Evolutionary conservation across 805 yeast genomes (phyloP).

Genomic region (Candida argentea): DNA sequence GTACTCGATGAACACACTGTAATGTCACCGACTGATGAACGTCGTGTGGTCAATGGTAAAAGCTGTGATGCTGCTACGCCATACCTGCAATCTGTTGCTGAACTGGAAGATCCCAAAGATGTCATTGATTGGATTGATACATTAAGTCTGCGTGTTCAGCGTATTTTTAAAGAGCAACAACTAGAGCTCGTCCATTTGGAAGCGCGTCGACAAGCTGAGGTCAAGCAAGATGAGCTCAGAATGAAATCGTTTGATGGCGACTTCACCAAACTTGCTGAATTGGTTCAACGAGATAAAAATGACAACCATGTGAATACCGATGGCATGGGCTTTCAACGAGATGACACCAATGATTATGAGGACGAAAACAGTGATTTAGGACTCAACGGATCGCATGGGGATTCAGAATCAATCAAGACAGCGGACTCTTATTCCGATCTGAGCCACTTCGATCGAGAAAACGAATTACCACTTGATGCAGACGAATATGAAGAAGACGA

Average conservation of each 20-base stretch:
- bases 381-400: too few relatives aligned
- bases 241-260: slow-evolving; percentile 17
- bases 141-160: slow-evolving; percentile 12
- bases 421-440: slow-evolving; percentile 2
- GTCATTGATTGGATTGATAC: slow-evolving; percentile 22
- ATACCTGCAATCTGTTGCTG: too few relatives aligned
- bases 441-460: slow-evolving; percentile 2
- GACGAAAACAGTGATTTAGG: slow-evolving; percentile 2
- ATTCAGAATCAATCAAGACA: neutral
- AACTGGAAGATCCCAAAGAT: slow-evolving; percentile 9
- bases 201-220: slow-evolving; percentile 7
- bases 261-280: slow-evolving; percentile 12
- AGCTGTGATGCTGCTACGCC: too few relatives aligned
- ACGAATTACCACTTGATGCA: slow-evolving; percentile 1
- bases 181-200: slow-evolving; percentile 8
- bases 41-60: too few relatives aligned
- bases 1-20: too few relatives aligned
- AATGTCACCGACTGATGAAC: too few relatives aligned
- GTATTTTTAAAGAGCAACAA: slow-evolving; percentile 10
- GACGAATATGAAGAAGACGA: slow-evolving; percentile 2
- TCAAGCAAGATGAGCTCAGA: slow-evolving; percentile 11
- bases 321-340: too few relatives aligned
- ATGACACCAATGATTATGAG: too few relatives aligned
- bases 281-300: slow-evolving; percentile 3
- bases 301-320: too few relatives aligned